Base-by-base conservation (phyloP, 345 rosid genomes). In the Moricandia moricandioides region DNA sequence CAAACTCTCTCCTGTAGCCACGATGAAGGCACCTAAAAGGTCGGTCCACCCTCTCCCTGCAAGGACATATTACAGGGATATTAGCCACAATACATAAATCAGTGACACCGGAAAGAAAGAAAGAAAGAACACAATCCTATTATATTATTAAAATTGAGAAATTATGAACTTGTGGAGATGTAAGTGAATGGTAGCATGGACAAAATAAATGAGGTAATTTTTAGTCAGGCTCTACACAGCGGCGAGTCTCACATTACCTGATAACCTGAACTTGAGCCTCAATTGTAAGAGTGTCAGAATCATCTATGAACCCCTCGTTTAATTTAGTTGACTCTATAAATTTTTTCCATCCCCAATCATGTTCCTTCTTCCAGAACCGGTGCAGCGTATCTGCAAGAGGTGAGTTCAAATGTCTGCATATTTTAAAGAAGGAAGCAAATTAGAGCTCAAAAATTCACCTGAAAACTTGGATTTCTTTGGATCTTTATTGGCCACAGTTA, bases 321-420 rank as follows among this genome's bases (percentile, higher is more conserved):
- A 95, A 84, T 84, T 95, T 95, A 10, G 87, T 78, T 59, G 92
- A 85, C 74, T 92, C 99, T 90, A 95, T 92, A 83, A 95, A 95
- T 79, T 95, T 95, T 86, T 95, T 95, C 99, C 99, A 92, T 2
- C 99, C 99, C 99, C 99, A 95, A 59, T 92, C 99, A 82, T 95
- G 99, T 88, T 95, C 99, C 79, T 95, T 92, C 91, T 95, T 92
- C 83, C 97, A 88, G 79, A 95, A 95, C 14, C 98, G 97, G 85
- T 95, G 99, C 57, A 95, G 72, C 33, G 99, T 95, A 84, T 95
- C 98, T 95, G 83, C 81, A 86, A 70, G 61, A 73, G 26, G 70
- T 67, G 34, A 59, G 75, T 60, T 63, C 69, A 70, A 82, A 81
- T 40, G 79, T 47, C 71, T 62, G 63, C 30, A 66, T 16, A 81